A percentile compares a stretch with the other conserved stretches of the same genome.
Conservation (phyloP, 805 yeast species). For the Starmerella stellata region DNA sequence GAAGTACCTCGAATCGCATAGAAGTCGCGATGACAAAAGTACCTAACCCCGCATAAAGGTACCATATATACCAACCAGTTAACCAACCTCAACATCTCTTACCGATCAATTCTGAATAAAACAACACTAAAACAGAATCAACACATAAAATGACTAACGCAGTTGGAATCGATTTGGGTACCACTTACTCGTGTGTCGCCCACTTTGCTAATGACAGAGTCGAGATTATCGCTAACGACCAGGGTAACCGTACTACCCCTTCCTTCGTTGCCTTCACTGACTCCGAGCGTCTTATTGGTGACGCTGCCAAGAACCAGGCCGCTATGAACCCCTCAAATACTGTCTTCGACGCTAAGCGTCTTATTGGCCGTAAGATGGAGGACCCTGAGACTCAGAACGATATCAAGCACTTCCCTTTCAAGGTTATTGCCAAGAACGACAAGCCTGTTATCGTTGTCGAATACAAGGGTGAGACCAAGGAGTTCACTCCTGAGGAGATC, state of each 20-base stretch:
- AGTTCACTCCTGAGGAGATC: slow-evolving; percentile 84
- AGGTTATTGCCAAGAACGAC: slow-evolving; percentile 55
- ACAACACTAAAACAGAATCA: neutral
- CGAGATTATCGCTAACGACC: slow-evolving; percentile 91
- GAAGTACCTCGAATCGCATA: slow-evolving; percentile 10
- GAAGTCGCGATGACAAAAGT: slow-evolving; percentile 7
- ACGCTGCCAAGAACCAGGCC: slow-evolving; percentile 96
- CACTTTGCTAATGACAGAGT: slow-evolving; percentile 70
- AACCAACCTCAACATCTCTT: neutral
- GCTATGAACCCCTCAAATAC: slow-evolving; percentile 92
- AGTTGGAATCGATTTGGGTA: slow-evolving; percentile 48
- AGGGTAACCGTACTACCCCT: slow-evolving; percentile 97
- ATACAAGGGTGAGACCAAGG: slow-evolving; percentile 70
- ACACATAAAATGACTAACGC: slow-evolving; percentile 16
- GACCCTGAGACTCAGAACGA: slow-evolving; percentile 68
- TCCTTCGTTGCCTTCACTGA: slow-evolving; percentile 94
- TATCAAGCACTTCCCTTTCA: slow-evolving; percentile 78
- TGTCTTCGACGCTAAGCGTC: slow-evolving; percentile 87
- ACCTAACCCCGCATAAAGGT: slow-evolving; percentile 9
- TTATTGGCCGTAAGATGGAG: slow-evolving; percentile 66
- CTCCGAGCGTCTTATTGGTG: slow-evolving; percentile 87
- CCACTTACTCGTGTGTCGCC: slow-evolving; percentile 96
- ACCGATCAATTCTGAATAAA: neutral
- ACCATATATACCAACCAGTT: slow-evolving; percentile 4
- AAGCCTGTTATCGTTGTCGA: slow-evolving; percentile 81